phyloP scores from a whole-genome alignment of 2,329 filamentous ascomycete genomes.

The Cyphellophora attinorum region DNA sequence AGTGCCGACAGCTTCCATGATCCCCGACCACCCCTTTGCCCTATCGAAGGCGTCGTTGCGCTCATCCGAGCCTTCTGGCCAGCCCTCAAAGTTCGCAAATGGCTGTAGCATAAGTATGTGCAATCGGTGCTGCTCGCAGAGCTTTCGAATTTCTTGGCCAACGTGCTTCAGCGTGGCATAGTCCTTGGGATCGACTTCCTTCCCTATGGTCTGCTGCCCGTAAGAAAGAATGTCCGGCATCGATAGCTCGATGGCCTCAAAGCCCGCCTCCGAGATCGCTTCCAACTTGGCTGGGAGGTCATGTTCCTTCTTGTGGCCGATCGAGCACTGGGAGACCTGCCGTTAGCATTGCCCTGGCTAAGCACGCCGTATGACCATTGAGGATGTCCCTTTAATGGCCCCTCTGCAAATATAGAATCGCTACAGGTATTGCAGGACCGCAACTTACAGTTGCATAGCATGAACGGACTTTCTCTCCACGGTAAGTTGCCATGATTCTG shows the following conservation, averaged over 20 bases:
- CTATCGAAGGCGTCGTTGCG: conserved; percentile 53
- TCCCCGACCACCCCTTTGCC: conserved; percentile 56
- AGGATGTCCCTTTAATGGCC: too few relatives aligned
- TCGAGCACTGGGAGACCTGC: conserved; percentile 24
- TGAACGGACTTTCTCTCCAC: not conserved
- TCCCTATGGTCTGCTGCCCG: conserved; percentile 41
- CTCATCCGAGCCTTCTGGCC: conserved; percentile 48
- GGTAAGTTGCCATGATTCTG: not conserved
- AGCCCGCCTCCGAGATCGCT: conserved; percentile 30
- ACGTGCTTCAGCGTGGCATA: conserved; percentile 49
- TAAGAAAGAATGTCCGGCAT: conserved; percentile 64
- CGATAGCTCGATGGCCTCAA: conserved; percentile 61
- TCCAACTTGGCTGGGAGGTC: conserved; percentile 29
- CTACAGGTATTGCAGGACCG: not conserved
- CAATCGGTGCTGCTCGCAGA: conserved; percentile 47
- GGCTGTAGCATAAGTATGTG: conserved; percentile 64
- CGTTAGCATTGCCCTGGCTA: too few relatives aligned
- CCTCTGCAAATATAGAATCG: too few relatives aligned
- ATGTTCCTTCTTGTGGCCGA: conserved; percentile 25
- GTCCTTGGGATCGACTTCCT: conserved; percentile 46
- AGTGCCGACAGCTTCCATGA: conserved; percentile 62
- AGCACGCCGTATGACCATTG: too few relatives aligned
- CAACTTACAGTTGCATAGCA: not conserved
- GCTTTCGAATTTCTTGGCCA: conserved; percentile 42
- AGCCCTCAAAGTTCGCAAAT: conserved; percentile 69